Evolutionary conservation across 192 early-diverging fungal genomes (phyloP), one percentile per base, ranked within the genome.

Genomic region (Gryganskiella cystojenkinii): DNA sequence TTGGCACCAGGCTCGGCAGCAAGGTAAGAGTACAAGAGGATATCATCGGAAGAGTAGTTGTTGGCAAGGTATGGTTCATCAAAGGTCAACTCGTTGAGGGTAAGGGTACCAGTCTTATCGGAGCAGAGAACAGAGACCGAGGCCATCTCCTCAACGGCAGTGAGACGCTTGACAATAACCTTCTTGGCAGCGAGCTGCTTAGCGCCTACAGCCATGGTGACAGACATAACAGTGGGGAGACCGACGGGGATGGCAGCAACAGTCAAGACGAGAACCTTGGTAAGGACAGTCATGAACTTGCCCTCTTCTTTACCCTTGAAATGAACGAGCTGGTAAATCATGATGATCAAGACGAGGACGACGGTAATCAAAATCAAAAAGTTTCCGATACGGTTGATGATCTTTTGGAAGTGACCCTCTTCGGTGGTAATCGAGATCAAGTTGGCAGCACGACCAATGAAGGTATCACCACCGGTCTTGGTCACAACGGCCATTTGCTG

Each of bases 381-480:
- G 83, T 95, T 94, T 22, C 95, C 95, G 65, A 97, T 95, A 60
- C 84, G 75, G 73, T 90, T 92, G 85, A 95, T 90, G 54, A 95
- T 86, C 81, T 95, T 97, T 79, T 97, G 95, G 83, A 97, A 97
- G 81, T 97, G 95, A 47, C 95, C 95, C 78, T 92, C 85, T 70
- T 97, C 95, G 60, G 87, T 87, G 56, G 94, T 95, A 61, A 93
- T 92, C 17, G 92, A 89, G 74, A 95, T 95, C 60, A 96, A 81
- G 75, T 92, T 92, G 31, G 95, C 94, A 4, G 95, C 93, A 57
- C 95, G 90, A n/a, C 95, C 95, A 68, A 96, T 94, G 79, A 92
- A 96, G n/a, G 95, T 96, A 79, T 94, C 83, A 42, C 86, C 81
- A 25, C 93, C 95, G 19, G 95, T 97, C 81, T 95, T 95, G 64